These are phyloP conservation scores for Vinca minor DNA, from an alignment of 257 asterid genomes.

Conservation along the genomic window DNA sequence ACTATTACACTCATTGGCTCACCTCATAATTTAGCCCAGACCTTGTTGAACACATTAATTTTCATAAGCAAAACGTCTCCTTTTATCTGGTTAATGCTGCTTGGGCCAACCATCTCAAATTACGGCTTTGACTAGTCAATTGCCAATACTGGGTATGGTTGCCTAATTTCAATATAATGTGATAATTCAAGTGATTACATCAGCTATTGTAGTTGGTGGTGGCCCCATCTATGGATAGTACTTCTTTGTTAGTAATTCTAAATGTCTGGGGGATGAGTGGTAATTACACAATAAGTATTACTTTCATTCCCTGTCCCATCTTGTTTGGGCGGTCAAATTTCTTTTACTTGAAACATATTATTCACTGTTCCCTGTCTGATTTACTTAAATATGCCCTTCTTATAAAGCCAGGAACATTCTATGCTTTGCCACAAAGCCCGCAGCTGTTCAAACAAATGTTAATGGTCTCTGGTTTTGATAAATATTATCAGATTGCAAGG, in stretches of 20 bases:
- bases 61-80: not conserved
- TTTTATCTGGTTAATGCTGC: not conserved
- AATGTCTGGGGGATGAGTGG: not conserved
- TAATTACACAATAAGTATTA: not conserved
- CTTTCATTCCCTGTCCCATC: not conserved
- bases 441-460: constrained; percentile 99
- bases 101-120: not conserved
- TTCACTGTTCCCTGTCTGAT: constrained; percentile 17
- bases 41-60: not conserved
- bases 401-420: constrained; percentile 87
- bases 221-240: not conserved
- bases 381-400: constrained; percentile 22
- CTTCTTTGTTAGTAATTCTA: not conserved
- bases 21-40: not conserved
- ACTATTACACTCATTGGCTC: not conserved
- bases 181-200: not conserved
- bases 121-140: not conserved
- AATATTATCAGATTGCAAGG: constrained; percentile 96
- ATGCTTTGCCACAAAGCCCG: constrained; percentile 99
- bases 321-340: not conserved
- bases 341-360: constrained; percentile 15
- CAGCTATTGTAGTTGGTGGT: not conserved
- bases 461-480: constrained; percentile 94
- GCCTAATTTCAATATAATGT: not conserved
- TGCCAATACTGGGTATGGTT: not conserved